phyloP scores from a whole-genome alignment of 164 flowering plant species.

The Kalanchoe fedtschenkoi region DNA sequence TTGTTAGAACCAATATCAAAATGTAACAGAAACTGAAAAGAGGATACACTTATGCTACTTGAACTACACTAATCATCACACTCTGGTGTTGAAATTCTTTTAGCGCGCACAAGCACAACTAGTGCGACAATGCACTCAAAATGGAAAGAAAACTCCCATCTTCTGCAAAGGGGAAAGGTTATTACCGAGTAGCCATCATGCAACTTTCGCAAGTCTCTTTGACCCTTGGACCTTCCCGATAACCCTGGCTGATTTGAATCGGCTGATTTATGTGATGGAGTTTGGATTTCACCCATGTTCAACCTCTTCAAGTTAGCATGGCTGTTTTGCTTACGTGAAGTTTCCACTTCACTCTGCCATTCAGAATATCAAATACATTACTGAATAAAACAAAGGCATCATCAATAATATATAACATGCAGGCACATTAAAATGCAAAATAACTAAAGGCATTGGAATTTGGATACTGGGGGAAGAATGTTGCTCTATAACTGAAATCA shows the following conservation, averaged over 20 bases:
- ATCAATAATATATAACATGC: neutral
- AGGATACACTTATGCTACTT: neutral
- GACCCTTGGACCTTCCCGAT: conserved; percentile 59
- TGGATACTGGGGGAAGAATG: no score
- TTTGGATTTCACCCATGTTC: conserved; percentile 19
- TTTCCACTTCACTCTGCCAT: conserved; percentile 56
- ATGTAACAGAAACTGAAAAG: conserved; percentile 3
- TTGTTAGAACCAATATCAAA: neutral
- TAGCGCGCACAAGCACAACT: no score
- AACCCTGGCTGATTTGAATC: conserved; percentile 29
- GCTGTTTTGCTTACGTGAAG: conserved; percentile 21
- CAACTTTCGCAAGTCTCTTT: conserved; percentile 39
- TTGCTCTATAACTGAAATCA: no score
- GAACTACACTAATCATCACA: no score
- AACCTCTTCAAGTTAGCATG: conserved; percentile 20
- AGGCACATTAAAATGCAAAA: no score
- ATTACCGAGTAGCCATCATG: conserved; percentile 71
- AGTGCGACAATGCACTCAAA: neutral
- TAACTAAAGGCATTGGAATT: no score
- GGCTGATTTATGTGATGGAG: conserved; percentile 19
- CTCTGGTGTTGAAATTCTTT: no score
- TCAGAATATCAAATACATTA: conserved; percentile 2
- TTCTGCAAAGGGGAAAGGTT: conserved; percentile 4
- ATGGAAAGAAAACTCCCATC: no score
- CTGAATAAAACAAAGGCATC: neutral